Evolutionary conservation across 306 rosid species (phyloP).

Genomic region (Geum urbanum): DNA sequence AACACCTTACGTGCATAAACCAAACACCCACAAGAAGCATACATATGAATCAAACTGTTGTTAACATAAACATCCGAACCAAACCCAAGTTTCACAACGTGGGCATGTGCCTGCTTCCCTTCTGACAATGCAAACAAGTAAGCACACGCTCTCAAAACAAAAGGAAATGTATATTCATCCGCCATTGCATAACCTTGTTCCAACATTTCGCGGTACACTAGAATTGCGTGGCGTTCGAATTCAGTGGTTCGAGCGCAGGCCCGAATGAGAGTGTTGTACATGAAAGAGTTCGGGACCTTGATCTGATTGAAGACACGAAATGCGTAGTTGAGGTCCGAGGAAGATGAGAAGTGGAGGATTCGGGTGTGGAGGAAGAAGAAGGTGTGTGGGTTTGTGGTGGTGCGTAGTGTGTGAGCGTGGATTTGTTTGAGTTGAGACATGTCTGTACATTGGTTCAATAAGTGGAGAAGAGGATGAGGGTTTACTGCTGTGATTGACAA

Average conservation of each 20-base stretch:
- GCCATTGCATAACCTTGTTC: slow-evolving; percentile 39
- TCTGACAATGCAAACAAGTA: slow-evolving; percentile 50
- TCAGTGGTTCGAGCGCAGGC: slow-evolving; percentile 53
- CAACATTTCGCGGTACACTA: slow-evolving; percentile 47
- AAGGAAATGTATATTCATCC: slow-evolving; percentile 63
- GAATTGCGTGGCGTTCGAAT: slow-evolving; percentile 36
- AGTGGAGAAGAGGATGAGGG: slow-evolving; percentile 33
- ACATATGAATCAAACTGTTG: slow-evolving; percentile 78
- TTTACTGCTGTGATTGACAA: no score
- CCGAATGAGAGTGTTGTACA: slow-evolving; percentile 35
- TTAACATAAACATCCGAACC: slow-evolving; percentile 46
- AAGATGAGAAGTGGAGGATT: slow-evolving; percentile 50
- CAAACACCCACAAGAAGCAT: slow-evolving; percentile 58
- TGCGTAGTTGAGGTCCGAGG: slow-evolving; percentile 45
- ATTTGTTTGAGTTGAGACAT: slow-evolving; percentile 61
- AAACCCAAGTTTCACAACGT: slow-evolving; percentile 56
- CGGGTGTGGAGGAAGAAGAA: slow-evolving; percentile 40
- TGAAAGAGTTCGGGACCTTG: slow-evolving; percentile 56
- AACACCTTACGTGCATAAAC: slow-evolving; percentile 56
- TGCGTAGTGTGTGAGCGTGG: slow-evolving; percentile 70
- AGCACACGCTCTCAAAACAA: slow-evolving; percentile 73
- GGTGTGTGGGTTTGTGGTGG: slow-evolving; percentile 36
- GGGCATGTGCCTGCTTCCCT: slow-evolving; percentile 70
- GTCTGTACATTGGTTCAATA: slow-evolving; percentile 33
- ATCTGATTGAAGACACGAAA: slow-evolving; percentile 47